Evolutionary conservation across 2,329 filamentous ascomycete species (phyloP).

Genomic region (Alternaria alternata): DNA sequence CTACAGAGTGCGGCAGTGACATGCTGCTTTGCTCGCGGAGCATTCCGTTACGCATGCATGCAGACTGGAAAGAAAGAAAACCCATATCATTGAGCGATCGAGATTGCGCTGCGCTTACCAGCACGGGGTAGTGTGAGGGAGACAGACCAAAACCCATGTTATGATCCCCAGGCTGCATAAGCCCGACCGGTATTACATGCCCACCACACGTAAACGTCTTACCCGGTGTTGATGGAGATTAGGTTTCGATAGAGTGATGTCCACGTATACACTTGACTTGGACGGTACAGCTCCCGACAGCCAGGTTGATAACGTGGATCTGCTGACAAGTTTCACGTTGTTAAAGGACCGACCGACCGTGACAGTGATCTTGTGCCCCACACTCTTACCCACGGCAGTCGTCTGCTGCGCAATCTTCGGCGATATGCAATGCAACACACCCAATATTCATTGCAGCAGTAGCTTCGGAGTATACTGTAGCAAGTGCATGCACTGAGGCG

Average conservation of each 20-base stretch:
- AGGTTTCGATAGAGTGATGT: conserved; percentile 19
- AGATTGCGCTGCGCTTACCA: conserved; percentile 20
- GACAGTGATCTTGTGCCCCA: conserved; percentile 17
- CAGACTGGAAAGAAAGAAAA: conserved; percentile 16
- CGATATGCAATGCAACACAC: conserved; percentile 20
- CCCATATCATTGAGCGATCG: conserved; percentile 9
- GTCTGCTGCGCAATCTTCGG: conserved; percentile 12
- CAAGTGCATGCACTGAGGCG: conserved; percentile 21
- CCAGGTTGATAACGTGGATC: conserved; percentile 19
- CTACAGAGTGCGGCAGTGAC: conserved; percentile 2
- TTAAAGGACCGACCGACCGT: conserved; percentile 13
- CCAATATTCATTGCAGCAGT: conserved; percentile 32
- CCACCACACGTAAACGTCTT: conserved; percentile 7
- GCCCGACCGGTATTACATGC: conserved; percentile 12
- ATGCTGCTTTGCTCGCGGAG: conserved; percentile 5
- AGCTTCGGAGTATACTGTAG: conserved; percentile 30
- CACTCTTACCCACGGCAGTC: conserved; percentile 6
- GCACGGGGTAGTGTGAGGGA: conserved; percentile 10
- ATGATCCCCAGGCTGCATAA: conserved; percentile 21
- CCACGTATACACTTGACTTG: conserved; percentile 16
- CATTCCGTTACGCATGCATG: conserved; percentile 8
- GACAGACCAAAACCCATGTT: conserved; percentile 13
- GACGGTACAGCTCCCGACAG: conserved; percentile 15
- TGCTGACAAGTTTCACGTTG: conserved; percentile 16
- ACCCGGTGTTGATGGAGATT: conserved; percentile 8